Conservation (phyloP, 306 rosid species). For the Lathyrus sativus region DNA sequence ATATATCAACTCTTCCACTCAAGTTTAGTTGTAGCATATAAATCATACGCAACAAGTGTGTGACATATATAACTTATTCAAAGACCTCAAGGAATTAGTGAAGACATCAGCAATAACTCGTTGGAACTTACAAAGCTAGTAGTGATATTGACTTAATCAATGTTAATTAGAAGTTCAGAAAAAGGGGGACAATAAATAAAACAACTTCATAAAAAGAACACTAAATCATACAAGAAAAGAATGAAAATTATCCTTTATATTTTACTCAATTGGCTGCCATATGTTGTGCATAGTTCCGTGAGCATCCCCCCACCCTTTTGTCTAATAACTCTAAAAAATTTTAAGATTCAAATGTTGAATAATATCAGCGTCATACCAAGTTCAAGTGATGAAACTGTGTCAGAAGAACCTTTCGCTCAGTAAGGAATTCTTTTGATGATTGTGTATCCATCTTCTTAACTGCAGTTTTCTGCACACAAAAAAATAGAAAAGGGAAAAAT, state of each 20-base stretch:
- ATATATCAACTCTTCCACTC: too few species aligned
- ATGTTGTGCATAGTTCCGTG: background rate
- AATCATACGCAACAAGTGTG: background rate
- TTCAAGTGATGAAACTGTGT: conserved; percentile 79
- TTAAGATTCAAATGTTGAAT: conserved; percentile 1
- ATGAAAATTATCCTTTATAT: background rate
- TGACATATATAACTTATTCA: background rate
- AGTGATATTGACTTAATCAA: background rate
- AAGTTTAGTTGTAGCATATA: background rate
- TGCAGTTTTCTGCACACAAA: conserved; percentile 61
- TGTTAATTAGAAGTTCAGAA: background rate
- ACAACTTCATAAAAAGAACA: background rate
- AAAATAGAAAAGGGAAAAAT: background rate
- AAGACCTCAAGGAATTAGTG: background rate
- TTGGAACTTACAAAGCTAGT: background rate
- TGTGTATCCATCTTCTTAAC: conserved; percentile 78
- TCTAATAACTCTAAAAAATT: background rate
- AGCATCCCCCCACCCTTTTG: background rate
- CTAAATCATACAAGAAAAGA: background rate
- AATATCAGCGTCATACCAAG: conserved; percentile 51
- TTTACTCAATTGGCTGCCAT: background rate
- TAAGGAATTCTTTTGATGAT: conserved; percentile 70
- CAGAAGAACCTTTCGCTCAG: conserved; percentile 63
- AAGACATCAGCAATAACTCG: background rate
- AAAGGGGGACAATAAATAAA: background rate